Evolutionary conservation across 768 basidiomycete species (phyloP).

Genomic region (Mycena crocata): DNA sequence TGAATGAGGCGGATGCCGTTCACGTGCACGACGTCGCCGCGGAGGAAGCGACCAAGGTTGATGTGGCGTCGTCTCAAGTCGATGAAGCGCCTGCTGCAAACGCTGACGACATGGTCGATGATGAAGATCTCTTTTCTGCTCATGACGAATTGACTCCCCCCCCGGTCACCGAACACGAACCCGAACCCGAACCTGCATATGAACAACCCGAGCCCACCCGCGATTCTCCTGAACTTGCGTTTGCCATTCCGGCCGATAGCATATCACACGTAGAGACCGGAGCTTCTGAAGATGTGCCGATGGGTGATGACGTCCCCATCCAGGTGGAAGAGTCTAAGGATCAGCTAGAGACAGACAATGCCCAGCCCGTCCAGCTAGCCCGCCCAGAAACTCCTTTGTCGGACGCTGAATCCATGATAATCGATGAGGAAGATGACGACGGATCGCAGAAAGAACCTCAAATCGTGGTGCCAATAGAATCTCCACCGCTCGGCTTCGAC

Average conservation of each 20-base stretch:
- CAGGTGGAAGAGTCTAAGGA: constrained; percentile 8
- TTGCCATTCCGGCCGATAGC: neutral
- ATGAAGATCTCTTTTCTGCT: constrained; percentile 32
- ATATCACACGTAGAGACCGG: neutral
- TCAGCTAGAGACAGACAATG: neutral
- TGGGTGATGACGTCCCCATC: constrained; percentile 15
- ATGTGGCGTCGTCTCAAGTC: constrained; percentile 28
- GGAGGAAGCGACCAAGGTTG: constrained; percentile 31
- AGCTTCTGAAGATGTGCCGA: constrained; percentile 24
- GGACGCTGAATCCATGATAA: constrained; percentile 30
- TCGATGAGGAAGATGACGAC: constrained; percentile 34
- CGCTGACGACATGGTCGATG: constrained; percentile 25
- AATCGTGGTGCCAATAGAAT: neutral
- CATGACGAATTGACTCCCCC: constrained; percentile 32
- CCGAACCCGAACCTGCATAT: constrained; percentile 11
- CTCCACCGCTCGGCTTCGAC: neutral
- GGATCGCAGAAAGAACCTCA: constrained; percentile 5
- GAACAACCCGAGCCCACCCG: constrained; percentile 4
- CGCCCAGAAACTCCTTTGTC: constrained; percentile 24
- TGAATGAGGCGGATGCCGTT: constrained; percentile 18
- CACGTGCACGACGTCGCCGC: constrained; percentile 29
- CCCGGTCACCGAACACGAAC: constrained; percentile 13
- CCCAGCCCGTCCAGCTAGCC: neutral
- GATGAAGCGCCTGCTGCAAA: constrained; percentile 23
- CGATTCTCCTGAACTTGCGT: constrained; percentile 9